Base-by-base conservation (phyloP, 495 filamentous ascomycete genomes). In the Apodospora peruviana region DNA sequence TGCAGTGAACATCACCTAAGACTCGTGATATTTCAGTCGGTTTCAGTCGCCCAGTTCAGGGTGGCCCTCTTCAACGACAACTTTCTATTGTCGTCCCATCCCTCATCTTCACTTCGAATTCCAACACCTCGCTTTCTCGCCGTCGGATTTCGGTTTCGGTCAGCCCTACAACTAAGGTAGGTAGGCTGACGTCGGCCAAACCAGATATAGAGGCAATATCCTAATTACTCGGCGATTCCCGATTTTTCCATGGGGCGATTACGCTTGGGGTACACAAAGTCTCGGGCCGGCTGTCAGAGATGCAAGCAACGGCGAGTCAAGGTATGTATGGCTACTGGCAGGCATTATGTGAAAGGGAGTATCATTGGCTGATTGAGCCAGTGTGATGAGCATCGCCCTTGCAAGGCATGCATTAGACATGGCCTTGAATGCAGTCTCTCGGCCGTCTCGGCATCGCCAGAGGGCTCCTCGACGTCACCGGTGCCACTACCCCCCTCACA, bases 241-340 rank as follows among this genome's bases (percentile, higher is more conserved):
- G n/a, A n/a, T n/a, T n/a, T 22, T 12, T n/a, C 43, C 12, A 59
- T 61, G 59, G 55, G 58, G 1, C 59, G 50, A 19, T 25, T 62
- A 36, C 55, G 60, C 1, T 51, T 67, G 17, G 64, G 64, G 5
- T 61, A 67, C 34, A 65, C 52, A 5, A 67, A 63, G 23, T 62
- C 57, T 16, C 54, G 61, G 1, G 55, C 36, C 1, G 61, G 64
- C 4, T 67, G 64, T 34, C 44, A 49, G 17, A 39, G 59, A 4
- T 67, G 64, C 38, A 67, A 67, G 47, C 50, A 53, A 9, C 49
- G 64, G 1, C 52, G 64, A 16, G 64, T 67, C 52, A 67, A 67
- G 47, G 64, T 41, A 65, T 39, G 61, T 39, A n/a, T 20, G 14
- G n/a, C 17, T 1, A 9, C 19, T 40, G n/a, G 36, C 38, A 4